These are phyloP conservation scores for Danielozyma ontarioensis DNA, from an alignment of 805 yeast genomes.

Conservation along the genomic window DNA sequence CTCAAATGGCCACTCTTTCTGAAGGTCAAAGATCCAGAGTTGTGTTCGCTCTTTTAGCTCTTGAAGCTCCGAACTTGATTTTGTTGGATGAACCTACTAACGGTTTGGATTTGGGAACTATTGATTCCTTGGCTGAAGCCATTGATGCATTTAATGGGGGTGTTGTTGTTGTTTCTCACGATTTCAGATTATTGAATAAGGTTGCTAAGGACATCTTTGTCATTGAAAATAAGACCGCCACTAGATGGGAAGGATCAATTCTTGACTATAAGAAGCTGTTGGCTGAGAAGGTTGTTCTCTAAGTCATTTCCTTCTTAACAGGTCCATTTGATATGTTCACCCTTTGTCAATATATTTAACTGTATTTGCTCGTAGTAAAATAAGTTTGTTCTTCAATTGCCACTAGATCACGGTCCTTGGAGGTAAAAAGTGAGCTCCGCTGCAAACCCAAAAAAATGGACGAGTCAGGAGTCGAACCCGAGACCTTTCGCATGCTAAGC, in stretches of 20 bases:
- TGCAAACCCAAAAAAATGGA: conserved; percentile 12
- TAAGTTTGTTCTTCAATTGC: not conserved
- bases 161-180: conserved; percentile 97
- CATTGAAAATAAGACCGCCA: conserved; percentile 91
- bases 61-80: conserved; percentile 91
- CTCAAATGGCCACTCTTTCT: conserved; percentile 96
- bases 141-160: conserved; percentile 95
- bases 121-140: conserved; percentile 96
- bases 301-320: too few relatives aligned
- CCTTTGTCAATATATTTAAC: conserved; percentile 1
- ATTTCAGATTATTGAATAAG: conserved; percentile 94
- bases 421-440: not conserved
- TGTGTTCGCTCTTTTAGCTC: conserved; percentile 91
- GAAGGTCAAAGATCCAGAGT: conserved; percentile 99
- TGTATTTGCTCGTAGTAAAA: not conserved
- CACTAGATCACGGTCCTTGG: too few relatives aligned
- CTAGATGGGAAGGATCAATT: conserved; percentile 93
- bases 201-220: conserved; percentile 97
- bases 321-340: conserved; percentile 1
- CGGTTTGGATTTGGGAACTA: conserved; percentile 97
- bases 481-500: conserved; percentile 77
- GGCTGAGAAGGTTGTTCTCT: conserved; percentile 82
- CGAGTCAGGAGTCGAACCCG: conserved; percentile 27
- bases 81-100: conserved; percentile 99
- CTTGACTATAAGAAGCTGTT: conserved; percentile 89